Conservation (phyloP, 2,329 filamentous ascomycete genomes). For the Magnaporthiopsis rhizophila region DNA sequence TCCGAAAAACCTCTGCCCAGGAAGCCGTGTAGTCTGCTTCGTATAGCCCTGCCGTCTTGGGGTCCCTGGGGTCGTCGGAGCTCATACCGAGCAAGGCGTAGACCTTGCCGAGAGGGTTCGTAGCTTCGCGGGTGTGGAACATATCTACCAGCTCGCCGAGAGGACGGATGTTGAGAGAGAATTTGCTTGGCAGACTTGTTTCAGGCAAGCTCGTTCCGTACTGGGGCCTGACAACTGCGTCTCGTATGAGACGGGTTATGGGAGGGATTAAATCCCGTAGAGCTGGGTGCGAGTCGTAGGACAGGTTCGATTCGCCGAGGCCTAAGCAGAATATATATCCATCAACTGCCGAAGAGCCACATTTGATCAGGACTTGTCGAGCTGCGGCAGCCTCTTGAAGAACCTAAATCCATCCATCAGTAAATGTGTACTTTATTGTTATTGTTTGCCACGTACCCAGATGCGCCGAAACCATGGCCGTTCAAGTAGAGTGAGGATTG, state of each 20-base stretch:
- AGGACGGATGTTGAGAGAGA: neutral
- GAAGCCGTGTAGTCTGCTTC: neutral
- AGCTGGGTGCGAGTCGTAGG: too few species aligned
- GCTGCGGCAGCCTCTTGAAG: neutral
- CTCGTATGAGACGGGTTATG: neutral
- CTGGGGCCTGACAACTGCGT: neutral
- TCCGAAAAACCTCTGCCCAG: neutral
- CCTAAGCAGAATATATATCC: neutral
- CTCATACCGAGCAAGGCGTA: constrained; percentile 2
- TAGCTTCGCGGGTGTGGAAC: neutral
- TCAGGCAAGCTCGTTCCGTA: neutral
- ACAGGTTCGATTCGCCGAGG: neutral
- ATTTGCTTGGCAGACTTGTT: neutral
- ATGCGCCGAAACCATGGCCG: too few species aligned
- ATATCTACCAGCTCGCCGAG: neutral
- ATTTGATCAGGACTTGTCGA: neutral
- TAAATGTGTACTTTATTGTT: neutral
- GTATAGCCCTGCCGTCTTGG: neutral
- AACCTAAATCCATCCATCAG: neutral
- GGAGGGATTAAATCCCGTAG: neutral
- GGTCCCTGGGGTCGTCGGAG: neutral
- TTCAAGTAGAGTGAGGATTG: too few species aligned
- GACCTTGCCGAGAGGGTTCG: neutral
- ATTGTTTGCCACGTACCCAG: neutral
- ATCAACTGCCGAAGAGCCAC: neutral